A percentile compares a stretch with the other conserved stretches of the same genome.
phyloP scores from a whole-genome alignment of 2,329 filamentous ascomycete genomes.

The Phyllosticta citrichinensis region DNA sequence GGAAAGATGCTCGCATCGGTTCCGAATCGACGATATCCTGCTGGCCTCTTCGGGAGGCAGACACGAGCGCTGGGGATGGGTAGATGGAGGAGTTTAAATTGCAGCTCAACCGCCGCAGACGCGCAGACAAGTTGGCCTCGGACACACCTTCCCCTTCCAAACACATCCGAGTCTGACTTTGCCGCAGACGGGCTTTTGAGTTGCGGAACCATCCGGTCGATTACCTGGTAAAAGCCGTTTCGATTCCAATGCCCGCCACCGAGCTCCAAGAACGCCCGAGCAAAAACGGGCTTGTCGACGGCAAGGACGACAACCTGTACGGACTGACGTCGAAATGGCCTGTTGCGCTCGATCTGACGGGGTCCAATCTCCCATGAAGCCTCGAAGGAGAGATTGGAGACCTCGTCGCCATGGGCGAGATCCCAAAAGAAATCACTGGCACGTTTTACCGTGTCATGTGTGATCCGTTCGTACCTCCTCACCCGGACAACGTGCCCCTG shows the following conservation, averaged over 20 bases:
- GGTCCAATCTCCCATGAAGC: slow-evolving; percentile 11
- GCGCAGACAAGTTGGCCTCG: not conserved
- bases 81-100: not conserved
- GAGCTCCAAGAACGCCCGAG: not conserved
- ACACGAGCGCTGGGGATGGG: not conserved
- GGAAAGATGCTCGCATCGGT: not conserved
- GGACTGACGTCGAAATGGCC: slow-evolving; percentile 10
- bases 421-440: not conserved
- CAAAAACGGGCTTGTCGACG: not conserved
- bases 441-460: slow-evolving; percentile 17
- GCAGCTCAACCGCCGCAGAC: not conserved
- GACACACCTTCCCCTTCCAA: not conserved
- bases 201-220: not conserved
- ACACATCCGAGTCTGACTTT: too few relatives aligned
- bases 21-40: not conserved
- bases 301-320: not conserved
- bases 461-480: slow-evolving; percentile 18
- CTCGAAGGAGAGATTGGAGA: slow-evolving; percentile 14
- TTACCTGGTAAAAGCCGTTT: not conserved
- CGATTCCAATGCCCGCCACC: not conserved
- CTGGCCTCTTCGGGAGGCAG: not conserved
- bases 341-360: slow-evolving; percentile 2
- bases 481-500: slow-evolving; percentile 15
- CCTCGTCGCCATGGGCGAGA: slow-evolving; percentile 7
- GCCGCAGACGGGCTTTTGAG: not conserved